Base-by-base conservation (phyloP, 2,329 filamentous ascomycete genomes). In the Fusarium verrucosum region DNA sequence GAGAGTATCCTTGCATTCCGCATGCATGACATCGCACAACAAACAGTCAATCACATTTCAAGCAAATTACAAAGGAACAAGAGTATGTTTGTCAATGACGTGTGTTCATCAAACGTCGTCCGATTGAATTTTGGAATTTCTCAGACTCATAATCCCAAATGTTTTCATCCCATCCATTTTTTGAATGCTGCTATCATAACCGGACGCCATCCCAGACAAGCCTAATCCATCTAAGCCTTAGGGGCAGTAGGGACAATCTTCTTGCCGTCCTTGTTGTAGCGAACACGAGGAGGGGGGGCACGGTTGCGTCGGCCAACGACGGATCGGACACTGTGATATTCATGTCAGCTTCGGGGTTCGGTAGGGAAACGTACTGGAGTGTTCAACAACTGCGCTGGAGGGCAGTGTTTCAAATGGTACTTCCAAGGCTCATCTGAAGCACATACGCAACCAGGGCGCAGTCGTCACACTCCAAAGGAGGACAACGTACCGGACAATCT, bases 251-350 rank as follows among this genome's bases (percentile, higher is more conserved):
- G 93, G 81, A 89, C 90, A 81, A 99, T 89, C 91, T 99, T 99
- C 93, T 99, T 99, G 87, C 94, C 94, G 80, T 99, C 95, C 91
- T 98, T 97, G 92, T 99, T 99, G 92, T 96, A 99, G 78, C 95
- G 88, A 78, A 99, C 94, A 80, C 95, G 89, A 79, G 95, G 95
- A 75, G 95, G 95, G 77, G 95, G 96, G 77, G 94, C 94, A 82
- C 95, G 92, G 92, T 99, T 99, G 85, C 95, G 95, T 82, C 95
- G 94, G 77, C 96, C 95, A 79, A 91, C 94, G 75, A 92, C 89
- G 74, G 95, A 99, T 78, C 95, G 95, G 82, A 99, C 95, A 90
- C 95, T 98, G 76, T 73, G 58, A n/a, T 61, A 52, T 52, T 62
- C 47, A 38, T 82, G 82, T 86, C 77, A 83, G 81, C 75, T 69